phyloP scores from a whole-genome alignment of 2,329 filamentous ascomycete genomes.

The Rhynchosporium secalis region DNA sequence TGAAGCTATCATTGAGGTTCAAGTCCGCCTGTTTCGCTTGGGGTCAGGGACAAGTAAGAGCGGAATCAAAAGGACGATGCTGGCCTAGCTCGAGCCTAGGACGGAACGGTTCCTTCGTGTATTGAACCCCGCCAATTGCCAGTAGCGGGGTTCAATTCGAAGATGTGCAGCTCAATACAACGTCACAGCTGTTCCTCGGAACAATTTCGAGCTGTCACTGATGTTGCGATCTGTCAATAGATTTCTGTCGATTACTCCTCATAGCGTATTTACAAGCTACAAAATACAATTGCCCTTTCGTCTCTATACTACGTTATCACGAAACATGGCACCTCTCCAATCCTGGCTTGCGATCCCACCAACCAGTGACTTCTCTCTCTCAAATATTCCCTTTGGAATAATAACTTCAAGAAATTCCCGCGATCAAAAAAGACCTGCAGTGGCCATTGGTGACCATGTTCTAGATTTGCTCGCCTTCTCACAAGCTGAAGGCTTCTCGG shows the following conservation, averaged over 20 bases:
- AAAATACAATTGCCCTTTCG: conserved; percentile 9
- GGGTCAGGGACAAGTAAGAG: not conserved
- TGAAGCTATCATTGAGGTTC: conserved; percentile 9
- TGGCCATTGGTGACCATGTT: conserved; percentile 68
- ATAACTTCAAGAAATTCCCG: conserved; percentile 53
- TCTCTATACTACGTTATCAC: conserved; percentile 6
- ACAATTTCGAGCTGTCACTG: not conserved
- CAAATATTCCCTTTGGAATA: conserved; percentile 77
- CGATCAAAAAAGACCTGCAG: conserved; percentile 55
- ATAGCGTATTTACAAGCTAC: not conserved
- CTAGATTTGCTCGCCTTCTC: conserved; percentile 66
- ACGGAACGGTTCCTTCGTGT: not conserved
- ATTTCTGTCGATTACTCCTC: not conserved
- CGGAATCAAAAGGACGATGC: not conserved
- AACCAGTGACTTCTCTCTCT: conserved; percentile 59
- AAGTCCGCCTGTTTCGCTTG: not conserved
- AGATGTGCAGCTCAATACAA: not conserved
- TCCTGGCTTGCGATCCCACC: conserved; percentile 39
- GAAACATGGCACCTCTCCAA: conserved; percentile 36
- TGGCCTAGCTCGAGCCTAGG: not conserved
- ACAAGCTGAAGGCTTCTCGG: conserved; percentile 57
- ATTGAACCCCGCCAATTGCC: conserved; percentile 1
- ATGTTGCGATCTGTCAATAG: not conserved
- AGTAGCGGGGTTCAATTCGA: not conserved
- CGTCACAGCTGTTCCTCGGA: conserved; percentile 4